phyloP scores from a whole-genome alignment of 2,329 filamentous ascomycete genomes.

The Rutstroemia sp. region DNA sequence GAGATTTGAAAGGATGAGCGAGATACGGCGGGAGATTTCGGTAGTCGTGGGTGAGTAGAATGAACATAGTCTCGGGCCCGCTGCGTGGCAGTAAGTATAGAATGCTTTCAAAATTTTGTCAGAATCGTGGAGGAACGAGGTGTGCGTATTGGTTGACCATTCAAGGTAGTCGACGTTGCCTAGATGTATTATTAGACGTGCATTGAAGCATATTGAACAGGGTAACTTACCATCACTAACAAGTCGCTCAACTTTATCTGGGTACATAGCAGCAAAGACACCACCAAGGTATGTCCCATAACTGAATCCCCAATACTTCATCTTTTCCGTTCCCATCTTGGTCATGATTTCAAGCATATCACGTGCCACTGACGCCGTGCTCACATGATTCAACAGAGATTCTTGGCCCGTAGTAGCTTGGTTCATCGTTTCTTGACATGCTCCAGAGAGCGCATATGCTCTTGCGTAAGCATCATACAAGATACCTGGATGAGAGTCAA shows the following conservation, averaged over 20 bases:
- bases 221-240: constrained; percentile 25
- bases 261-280: constrained; percentile 38
- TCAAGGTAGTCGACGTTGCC: constrained; percentile 23
- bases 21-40: constrained; percentile 20
- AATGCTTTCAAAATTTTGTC: constrained; percentile 26
- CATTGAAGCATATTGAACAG: neutral
- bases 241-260: constrained; percentile 35
- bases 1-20: constrained; percentile 34
- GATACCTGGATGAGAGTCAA: constrained; percentile 40
- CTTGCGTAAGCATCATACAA: constrained; percentile 41
- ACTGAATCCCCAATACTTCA: constrained; percentile 45
- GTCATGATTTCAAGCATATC: constrained; percentile 31
- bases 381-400: constrained; percentile 10
- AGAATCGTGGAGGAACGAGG: constrained; percentile 34
- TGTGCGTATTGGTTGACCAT: constrained; percentile 28
- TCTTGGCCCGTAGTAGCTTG: constrained; percentile 1
- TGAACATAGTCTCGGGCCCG: constrained; percentile 29
- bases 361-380: constrained; percentile 27
- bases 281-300: constrained; percentile 40
- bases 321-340: constrained; percentile 23
- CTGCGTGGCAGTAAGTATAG: constrained; percentile 23
- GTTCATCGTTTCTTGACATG: constrained; percentile 27
- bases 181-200: constrained; percentile 39
- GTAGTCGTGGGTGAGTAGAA: constrained; percentile 20
- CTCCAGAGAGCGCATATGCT: constrained; percentile 35